Conservation (phyloP, 257 asterid genomes). For the Petrea volubilis region DNA sequence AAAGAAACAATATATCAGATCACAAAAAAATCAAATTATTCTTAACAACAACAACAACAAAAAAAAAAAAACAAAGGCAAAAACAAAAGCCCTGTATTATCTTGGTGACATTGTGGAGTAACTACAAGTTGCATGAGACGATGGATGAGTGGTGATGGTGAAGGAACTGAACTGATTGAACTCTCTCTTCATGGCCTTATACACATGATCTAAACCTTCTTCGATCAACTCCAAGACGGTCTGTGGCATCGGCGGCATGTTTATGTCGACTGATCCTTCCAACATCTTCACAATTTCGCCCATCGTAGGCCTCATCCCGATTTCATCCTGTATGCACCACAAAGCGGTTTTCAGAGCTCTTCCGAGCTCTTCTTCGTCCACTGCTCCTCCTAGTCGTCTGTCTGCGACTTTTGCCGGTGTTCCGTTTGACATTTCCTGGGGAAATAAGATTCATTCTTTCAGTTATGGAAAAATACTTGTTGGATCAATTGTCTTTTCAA, state of each 20-base stretch:
- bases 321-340: conserved; percentile 94
- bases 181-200: conserved; percentile 87
- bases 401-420: conserved; percentile 57
- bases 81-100: conserved; percentile 23
- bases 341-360: conserved; percentile 71
- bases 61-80: no score
- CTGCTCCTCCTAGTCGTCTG: conserved; percentile 59
- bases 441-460: background rate
- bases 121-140: conserved; percentile 88
- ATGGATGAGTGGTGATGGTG: conserved; percentile 58
- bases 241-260: conserved; percentile 82
- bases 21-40: conserved; percentile 5
- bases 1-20: background rate
- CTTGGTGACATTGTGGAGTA: conserved; percentile 85
- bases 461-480: background rate
- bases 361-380: conserved; percentile 59
- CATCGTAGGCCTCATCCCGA: conserved; percentile 73
- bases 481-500: no score
- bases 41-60: background rate
- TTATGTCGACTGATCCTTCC: conserved; percentile 71
- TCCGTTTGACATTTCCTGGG: conserved; percentile 66
- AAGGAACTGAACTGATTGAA: conserved; percentile 67
- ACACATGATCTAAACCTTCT: conserved; percentile 86
- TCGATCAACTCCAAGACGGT: conserved; percentile 76
- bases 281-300: conserved; percentile 90